A percentile compares a stretch with the other conserved stretches of the same genome.
Conservation (phyloP, 345 rosid genomes). For the Citropsis articulata region DNA sequence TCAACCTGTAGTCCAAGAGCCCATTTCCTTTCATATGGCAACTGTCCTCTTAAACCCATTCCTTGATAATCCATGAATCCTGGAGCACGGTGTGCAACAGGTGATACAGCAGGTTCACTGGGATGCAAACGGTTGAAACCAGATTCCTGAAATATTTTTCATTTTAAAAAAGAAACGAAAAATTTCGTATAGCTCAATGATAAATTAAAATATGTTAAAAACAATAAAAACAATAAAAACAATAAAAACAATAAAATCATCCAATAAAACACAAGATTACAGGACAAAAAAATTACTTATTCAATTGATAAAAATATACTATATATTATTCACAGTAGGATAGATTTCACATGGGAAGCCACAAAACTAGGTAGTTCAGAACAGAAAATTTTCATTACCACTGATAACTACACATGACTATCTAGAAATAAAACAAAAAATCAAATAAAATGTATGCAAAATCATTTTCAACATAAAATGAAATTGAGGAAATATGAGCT, state of each 20-base stretch:
- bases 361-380: constrained; percentile 8
- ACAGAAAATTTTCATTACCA: neutral
- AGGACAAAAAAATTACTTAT: neutral
- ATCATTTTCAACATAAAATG: neutral
- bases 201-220: neutral
- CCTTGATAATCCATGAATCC: constrained; percentile 81
- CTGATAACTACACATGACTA: neutral
- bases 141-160: constrained; percentile 49
- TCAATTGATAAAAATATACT: neutral
- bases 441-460: neutral
- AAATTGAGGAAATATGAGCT: constrained; percentile 13
- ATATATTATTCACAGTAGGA: neutral
- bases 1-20: constrained; percentile 93
- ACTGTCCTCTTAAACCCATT: constrained; percentile 55
- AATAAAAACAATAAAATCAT: neutral
- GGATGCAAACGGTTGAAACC: constrained; percentile 60
- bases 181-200: neutral
- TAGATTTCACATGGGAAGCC: neutral
- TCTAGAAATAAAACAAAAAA: neutral
- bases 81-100: constrained; percentile 55
- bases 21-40: constrained; percentile 74
- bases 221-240: neutral
- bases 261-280: neutral
- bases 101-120: constrained; percentile 53
- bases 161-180: neutral